A percentile compares a stretch with the other conserved stretches of the same genome.
phyloP scores from a whole-genome alignment of 371 early-diverging fungal genomes.

The Actinomucor elegans region DNA sequence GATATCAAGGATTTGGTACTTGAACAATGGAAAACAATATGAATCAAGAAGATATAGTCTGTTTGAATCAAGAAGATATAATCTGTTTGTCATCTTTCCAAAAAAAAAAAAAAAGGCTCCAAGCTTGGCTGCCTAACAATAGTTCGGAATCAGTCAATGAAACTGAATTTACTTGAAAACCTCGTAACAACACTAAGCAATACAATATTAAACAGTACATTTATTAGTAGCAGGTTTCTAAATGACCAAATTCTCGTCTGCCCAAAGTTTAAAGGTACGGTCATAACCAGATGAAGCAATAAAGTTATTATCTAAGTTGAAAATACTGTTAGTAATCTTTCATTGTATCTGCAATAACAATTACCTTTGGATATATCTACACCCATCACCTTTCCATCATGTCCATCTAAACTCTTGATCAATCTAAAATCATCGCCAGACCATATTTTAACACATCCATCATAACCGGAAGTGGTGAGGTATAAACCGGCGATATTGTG shows the following conservation, averaged over 20 bases:
- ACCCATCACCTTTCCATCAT: conserved; percentile 90
- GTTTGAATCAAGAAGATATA: too few relatives aligned
- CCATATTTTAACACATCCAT: conserved; percentile 93
- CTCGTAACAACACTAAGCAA: too few relatives aligned
- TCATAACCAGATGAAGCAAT: conserved; percentile 89
- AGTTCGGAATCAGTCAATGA: too few relatives aligned
- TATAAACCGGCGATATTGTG: conserved; percentile 58
- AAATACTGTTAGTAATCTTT: background rate
- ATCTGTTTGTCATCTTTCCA: too few relatives aligned
- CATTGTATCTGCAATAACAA: background rate
- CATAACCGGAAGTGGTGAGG: conserved; percentile 75
- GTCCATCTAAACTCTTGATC: conserved; percentile 82
- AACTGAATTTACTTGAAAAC: too few relatives aligned
- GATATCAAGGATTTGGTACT: too few relatives aligned
- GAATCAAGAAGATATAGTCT: too few relatives aligned
- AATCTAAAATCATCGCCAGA: conserved; percentile 91
- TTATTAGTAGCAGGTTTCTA: too few relatives aligned
- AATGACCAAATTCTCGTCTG: conserved; percentile 53
- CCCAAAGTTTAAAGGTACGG: conserved; percentile 94
- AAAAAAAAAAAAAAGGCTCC: too few relatives aligned
- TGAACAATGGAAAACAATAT: too few relatives aligned
- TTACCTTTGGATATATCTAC: conserved; percentile 80
- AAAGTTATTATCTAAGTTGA: conserved; percentile 66
- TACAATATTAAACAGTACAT: too few relatives aligned
- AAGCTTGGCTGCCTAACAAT: too few relatives aligned